Percentiles rank a stretch among this genome's conserved stretches.
Conservation (phyloP, 2,329 filamentous ascomycete species). For the Calcarisporium arbuscula region DNA sequence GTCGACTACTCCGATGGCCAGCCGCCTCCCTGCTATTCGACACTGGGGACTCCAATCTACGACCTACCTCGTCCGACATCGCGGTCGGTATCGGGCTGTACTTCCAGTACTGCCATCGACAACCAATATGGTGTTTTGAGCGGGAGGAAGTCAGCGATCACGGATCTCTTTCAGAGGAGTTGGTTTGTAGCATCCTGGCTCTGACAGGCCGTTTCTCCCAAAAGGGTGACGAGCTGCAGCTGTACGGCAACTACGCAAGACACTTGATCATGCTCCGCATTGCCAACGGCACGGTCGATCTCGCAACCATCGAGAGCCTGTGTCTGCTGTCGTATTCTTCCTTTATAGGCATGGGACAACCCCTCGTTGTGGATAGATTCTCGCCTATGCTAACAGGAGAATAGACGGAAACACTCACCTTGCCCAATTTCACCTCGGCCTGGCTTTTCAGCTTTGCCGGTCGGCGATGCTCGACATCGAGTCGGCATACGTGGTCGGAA, state of each 20-base stretch:
- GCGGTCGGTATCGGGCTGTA: conserved; percentile 29
- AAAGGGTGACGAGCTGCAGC: conserved; percentile 23
- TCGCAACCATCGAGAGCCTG: conserved; percentile 43
- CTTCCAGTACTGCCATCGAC: conserved; percentile 36
- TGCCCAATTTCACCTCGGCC: conserved; percentile 43
- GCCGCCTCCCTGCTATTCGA: conserved; percentile 19
- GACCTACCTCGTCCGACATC: conserved; percentile 25
- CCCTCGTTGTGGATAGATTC: too few species aligned
- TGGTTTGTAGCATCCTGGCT: conserved; percentile 34
- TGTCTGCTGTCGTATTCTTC: conserved; percentile 43
- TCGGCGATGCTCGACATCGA: conserved; percentile 42
- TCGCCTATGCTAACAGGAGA: too few species aligned
- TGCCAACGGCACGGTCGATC: conserved; percentile 42
- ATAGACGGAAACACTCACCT: conserved; percentile 44
- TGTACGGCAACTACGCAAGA: conserved; percentile 33
- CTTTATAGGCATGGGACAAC: conserved; percentile 41
- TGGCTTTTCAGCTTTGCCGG: conserved; percentile 43
- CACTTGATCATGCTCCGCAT: conserved; percentile 41
- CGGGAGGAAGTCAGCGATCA: conserved; percentile 31
- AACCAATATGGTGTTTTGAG: conserved; percentile 40
- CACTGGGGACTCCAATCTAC: conserved; percentile 18
- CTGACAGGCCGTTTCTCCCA: conserved; percentile 33
- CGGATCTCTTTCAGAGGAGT: conserved; percentile 29
- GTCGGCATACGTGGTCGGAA: conserved; percentile 28
- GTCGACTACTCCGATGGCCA: conserved; percentile 15